Percentiles rank a stretch among this genome's conserved stretches.
These are phyloP conservation scores for Hemisphaericaspora xylanilytica DNA, from an alignment of 1,139 yeast genomes.

Conservation along the genomic window DNA sequence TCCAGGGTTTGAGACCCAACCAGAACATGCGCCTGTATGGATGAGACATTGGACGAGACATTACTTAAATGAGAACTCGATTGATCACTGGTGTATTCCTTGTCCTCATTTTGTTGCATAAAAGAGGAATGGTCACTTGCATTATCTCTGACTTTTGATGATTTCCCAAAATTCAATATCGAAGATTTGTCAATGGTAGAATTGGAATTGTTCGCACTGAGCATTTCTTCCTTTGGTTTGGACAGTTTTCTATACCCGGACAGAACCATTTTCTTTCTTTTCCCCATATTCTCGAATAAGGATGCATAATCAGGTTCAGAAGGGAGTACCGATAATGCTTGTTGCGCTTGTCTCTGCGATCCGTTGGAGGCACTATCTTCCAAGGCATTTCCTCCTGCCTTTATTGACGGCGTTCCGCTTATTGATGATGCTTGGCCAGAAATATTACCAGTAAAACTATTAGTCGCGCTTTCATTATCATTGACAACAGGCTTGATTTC, in stretches of 20 bases:
- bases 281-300: constrained; percentile 45
- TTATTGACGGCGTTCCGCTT: constrained; percentile 28
- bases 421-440: constrained; percentile 17
- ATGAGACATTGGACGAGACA: constrained; percentile 24
- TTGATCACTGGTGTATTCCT: constrained; percentile 13
- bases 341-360: constrained; percentile 11
- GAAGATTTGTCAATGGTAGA: constrained; percentile 17
- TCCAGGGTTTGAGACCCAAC: constrained; percentile 2
- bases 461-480: constrained; percentile 17
- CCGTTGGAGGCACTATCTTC: constrained; percentile 15
- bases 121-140: constrained; percentile 12
- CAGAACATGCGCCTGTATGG: constrained; percentile 10
- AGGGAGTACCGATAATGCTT: neutral
- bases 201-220: constrained; percentile 9
- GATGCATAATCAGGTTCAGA: constrained; percentile 47
- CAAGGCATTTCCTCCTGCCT: constrained; percentile 16
- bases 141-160: constrained; percentile 7
- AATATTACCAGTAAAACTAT: constrained; percentile 13
- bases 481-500: constrained; percentile 5
- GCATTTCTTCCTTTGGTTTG: constrained; percentile 8
- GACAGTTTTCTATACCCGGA: constrained; percentile 21
- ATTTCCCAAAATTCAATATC: constrained; percentile 10
- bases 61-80: constrained; percentile 13
- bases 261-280: constrained; percentile 32
- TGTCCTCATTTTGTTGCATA: neutral